Conservation (phyloP, 805 yeast genomes). For the Kodamaea kaohsiungensis region DNA sequence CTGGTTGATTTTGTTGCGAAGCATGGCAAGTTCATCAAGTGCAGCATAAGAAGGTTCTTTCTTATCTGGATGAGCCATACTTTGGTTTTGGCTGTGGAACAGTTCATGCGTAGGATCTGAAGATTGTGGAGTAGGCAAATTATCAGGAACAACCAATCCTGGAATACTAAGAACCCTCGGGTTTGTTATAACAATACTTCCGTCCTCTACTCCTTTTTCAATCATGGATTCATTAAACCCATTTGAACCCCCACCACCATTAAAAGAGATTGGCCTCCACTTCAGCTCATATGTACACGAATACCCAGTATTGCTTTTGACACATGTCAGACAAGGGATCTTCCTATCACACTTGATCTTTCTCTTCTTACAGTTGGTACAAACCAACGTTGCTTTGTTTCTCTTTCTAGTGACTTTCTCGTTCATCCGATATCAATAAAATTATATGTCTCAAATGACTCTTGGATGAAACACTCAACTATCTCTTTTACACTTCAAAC, state of each 20-base stretch:
- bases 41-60: background rate
- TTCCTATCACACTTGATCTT: conserved; percentile 36
- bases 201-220: conserved; percentile 6
- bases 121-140: background rate
- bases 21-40: conserved; percentile 9
- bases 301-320: conserved; percentile 18
- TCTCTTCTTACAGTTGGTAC: conserved; percentile 32
- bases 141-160: background rate
- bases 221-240: background rate
- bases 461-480: no score
- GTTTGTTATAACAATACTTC: background rate
- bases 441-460: no score
- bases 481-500: no score
- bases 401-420: conserved; percentile 14
- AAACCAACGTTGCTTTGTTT: conserved; percentile 27
- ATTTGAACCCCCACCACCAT: background rate
- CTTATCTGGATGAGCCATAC: background rate
- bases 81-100: background rate
- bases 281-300: conserved; percentile 23
- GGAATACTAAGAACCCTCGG: background rate
- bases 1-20: conserved; percentile 7
- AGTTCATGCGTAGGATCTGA: background rate
- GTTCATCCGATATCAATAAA: background rate
- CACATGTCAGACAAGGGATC: conserved; percentile 29
- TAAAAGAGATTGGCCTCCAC: conserved; percentile 12